Base-by-base conservation (phyloP, 2,329 filamentous ascomycete genomes). In the Colletotrichum sp. region DNA sequence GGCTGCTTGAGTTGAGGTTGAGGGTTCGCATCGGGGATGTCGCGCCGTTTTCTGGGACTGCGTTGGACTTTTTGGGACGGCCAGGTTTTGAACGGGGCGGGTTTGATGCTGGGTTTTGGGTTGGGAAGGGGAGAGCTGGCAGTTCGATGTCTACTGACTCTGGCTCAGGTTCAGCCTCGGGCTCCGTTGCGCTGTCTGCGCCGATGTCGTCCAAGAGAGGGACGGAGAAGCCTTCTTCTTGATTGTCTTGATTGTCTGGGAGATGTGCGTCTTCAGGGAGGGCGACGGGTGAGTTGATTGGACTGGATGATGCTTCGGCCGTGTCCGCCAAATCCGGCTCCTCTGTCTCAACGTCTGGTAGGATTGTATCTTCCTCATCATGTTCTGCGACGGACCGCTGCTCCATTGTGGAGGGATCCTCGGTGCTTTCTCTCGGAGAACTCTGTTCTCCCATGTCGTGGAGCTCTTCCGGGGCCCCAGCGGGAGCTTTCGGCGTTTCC, bases 1-100 rank as follows among this genome's bases (percentile, higher is more conserved):
- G 65, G 28, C 71, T 73, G 65, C 65, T 73, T 15, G 71, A 69
- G 34, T 39, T 36, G 21, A 73, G 65, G 16, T n/a, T 24, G n/a
- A 73, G 66, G 16, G 21, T 18, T 21, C 57, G 55, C 55, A 69
- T 69, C 4, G 71, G 55, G 2, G 71, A 73, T 2, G 30, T 52
- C 59, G 39, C 32, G 52, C 6, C 28, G 39, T 21, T 39, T 52
- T 4, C 21, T 44, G 28, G 26, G 21, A n/a, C 21, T 28, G 28
- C n/a, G 12, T 9, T 52, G 36, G 36, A 21, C 18, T 26, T 26
- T n/a, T 16, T 60, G 15, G 16, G 52, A 9, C 55, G 55, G n/a
- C 24, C 36, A n/a, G 18, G 55, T 59, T 57, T 13, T 30, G 65
- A n/a, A 36, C 21, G 28, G 34, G n/a, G 26, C 70, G 28, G 34